Evolutionary conservation across 345 rosid species (phyloP), one percentile per base, ranked within the genome.

Genomic region (Populus alba): DNA sequence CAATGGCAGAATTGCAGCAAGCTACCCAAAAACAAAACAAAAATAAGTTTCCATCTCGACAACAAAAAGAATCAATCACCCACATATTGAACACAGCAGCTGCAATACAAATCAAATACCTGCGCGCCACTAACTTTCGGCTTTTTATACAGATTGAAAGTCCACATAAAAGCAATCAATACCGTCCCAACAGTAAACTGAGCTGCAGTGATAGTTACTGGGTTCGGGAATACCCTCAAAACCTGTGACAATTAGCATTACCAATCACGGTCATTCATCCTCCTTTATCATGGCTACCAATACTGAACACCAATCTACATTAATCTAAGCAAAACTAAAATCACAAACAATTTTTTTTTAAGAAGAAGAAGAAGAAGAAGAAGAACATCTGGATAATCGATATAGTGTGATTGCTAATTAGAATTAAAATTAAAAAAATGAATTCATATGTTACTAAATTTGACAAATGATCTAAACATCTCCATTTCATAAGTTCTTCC

Each of bases 101-200:
- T 23, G 45, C 59, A 61, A 6, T 17, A 45, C 8, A 22, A 41
- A 55, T 62, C 66, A 23, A 47, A 37, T 78, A 79, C 85, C 85
- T 78, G 87, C 77, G 70, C 81, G 41, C 91, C 83, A 74, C 83
- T 91, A 55, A 94, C 74, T 76, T 92, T 92, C 0, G 99, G 99
- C 76, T 86, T 92, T 83, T 91, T 92, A 75, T 92, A 90, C 13
- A 97, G 84, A 59, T 94, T 97, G 55, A 89, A 83, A 75, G 86
- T 85, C 99, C 98, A 97, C 99, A 94, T 89, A 63, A 87, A 33
- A 70, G 76, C 17, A 83, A 97, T 89, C 51, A 97, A 87, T 17
- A 87, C 89, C 51, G 95, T 85, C 62, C 99, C 99, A 8, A 92
- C 94, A 3, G 94, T 93, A 84, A 97, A 92, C 55, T 97, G 99